Evolutionary conservation across 805 yeast genomes (phyloP), one percentile per base, ranked within the genome.

Genomic region (Peterozyma toletana): DNA sequence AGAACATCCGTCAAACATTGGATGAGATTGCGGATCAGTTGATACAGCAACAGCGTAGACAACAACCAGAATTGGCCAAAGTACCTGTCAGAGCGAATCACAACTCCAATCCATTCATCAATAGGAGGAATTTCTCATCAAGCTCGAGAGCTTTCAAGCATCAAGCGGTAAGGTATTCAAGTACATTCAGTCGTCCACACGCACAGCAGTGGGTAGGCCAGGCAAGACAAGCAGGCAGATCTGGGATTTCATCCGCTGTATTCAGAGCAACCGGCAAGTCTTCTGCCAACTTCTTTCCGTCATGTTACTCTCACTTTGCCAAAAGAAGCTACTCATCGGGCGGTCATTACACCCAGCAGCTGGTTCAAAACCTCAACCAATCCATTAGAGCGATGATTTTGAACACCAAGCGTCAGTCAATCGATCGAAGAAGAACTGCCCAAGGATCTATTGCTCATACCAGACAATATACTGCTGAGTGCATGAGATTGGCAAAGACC

Each of bases 321-420:
- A 53, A 55, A 1, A 57, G 75, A 54, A 60, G 61, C 54, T 70
- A 62, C 43, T 60, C 68, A 10, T 60, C 68, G 1, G 66, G 57
- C 47, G 66, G 59, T 5, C 56, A 56, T 13, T 53, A 60, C 11
- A 64, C 81, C 2, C 74, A 71, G 43, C 81, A 80, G 51, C 86
- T 82, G 44, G 81, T 77, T 27, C 66, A 66, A 48, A 78, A 73
- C 53, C 63, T 83, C 58, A 76, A 84, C 1, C 59, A 73, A 30
- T 77, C 76, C 6, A 38, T 71, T 16, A 62, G 75, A 39, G 58
- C 59, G 11, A 52, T 68, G 57, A 31, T 31, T 9, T 31, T 31
- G 13, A 31, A 31, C 15, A 13, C 34, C 13, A 31, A 31, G 34
- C 27, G 27, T 7, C 27, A 21, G 27, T 21, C 27, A 21, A 7